phyloP scores from a whole-genome alignment of 257 asterid species.

The Nicotiana otophora region DNA sequence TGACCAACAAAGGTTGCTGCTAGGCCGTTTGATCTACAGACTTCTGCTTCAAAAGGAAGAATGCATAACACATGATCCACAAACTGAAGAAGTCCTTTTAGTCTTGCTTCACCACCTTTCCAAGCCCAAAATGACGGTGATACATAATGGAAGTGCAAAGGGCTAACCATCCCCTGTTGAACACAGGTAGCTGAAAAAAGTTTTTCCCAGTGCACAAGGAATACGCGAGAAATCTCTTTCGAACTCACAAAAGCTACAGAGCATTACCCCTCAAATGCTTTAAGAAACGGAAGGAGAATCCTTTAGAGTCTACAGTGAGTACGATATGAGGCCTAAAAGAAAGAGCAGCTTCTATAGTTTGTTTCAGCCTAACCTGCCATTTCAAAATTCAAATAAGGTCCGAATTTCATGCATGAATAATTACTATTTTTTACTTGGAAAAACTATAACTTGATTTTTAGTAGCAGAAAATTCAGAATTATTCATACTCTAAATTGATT shows the following conservation, averaged over 20 bases:
- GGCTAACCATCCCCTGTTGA: slow-evolving; percentile 35
- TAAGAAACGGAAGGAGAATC: slow-evolving; percentile 84
- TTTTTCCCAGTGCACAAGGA: slow-evolving; percentile 27
- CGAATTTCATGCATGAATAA: background rate
- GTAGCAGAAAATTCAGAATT: slow-evolving; percentile 4
- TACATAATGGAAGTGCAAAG: slow-evolving; percentile 83
- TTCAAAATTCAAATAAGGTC: slow-evolving; percentile 14
- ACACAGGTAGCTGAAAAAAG: slow-evolving; percentile 67
- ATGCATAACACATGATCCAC: slow-evolving; percentile 89
- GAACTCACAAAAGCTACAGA: slow-evolving; percentile 7
- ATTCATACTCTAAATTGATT: slow-evolving; percentile 55
- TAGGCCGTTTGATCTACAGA: slow-evolving; percentile 63
- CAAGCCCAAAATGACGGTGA: slow-evolving; percentile 99
- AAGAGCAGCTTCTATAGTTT: slow-evolving; percentile 65
- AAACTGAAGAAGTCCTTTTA: slow-evolving; percentile 56
- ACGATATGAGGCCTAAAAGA: slow-evolving; percentile 80
- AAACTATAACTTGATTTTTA: background rate
- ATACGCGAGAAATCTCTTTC: slow-evolving; percentile 5
- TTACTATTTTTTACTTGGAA: background rate
- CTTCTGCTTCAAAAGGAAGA: slow-evolving; percentile 89
- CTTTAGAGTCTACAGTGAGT: slow-evolving; percentile 88
- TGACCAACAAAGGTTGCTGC: slow-evolving; percentile 93
- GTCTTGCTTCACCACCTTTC: slow-evolving; percentile 93
- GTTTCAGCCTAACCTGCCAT: slow-evolving; percentile 56
- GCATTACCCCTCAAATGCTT: slow-evolving; percentile 66